Evolutionary conservation across 73 alveolate genomes (phyloP).

Genomic region (Uronychia setigera): DNA sequence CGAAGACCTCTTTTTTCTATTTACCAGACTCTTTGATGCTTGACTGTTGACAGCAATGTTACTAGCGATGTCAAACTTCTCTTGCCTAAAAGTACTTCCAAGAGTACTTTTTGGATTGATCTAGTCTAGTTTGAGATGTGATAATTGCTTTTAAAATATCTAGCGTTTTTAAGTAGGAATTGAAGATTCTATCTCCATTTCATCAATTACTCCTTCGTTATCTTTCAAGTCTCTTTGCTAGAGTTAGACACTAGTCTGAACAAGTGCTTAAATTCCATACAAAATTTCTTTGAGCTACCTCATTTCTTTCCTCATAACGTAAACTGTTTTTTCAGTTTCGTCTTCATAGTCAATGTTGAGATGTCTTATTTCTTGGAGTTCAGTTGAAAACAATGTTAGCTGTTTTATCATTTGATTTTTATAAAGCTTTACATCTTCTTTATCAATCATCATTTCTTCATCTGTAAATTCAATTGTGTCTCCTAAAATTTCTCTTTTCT

Average conservation of each 20-base stretch:
- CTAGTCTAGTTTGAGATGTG: background rate
- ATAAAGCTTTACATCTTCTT: background rate
- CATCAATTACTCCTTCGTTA: background rate
- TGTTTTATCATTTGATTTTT: background rate
- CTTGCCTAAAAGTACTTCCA: background rate
- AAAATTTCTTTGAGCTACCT: background rate
- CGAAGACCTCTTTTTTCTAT: too few species aligned
- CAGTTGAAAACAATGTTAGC: background rate
- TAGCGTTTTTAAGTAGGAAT: background rate
- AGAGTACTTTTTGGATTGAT: background rate
- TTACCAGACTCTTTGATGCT: background rate
- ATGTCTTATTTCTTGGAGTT: conserved; percentile 15
- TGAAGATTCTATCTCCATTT: background rate
- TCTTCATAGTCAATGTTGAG: conserved; percentile 10
- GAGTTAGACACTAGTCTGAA: background rate
- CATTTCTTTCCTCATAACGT: background rate
- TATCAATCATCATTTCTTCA: background rate
- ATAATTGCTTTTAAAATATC: too few species aligned
- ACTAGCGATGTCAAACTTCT: conserved; percentile 3
- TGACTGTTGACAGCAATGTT: background rate
- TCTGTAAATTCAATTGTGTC: background rate
- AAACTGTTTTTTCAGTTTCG: background rate
- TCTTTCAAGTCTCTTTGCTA: background rate
- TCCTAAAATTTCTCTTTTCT: background rate
- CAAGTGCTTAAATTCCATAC: background rate